These are phyloP conservation scores for Aspergillus sp. DNA, from an alignment of 2,329 filamentous ascomycete genomes.

Conservation along the genomic window DNA sequence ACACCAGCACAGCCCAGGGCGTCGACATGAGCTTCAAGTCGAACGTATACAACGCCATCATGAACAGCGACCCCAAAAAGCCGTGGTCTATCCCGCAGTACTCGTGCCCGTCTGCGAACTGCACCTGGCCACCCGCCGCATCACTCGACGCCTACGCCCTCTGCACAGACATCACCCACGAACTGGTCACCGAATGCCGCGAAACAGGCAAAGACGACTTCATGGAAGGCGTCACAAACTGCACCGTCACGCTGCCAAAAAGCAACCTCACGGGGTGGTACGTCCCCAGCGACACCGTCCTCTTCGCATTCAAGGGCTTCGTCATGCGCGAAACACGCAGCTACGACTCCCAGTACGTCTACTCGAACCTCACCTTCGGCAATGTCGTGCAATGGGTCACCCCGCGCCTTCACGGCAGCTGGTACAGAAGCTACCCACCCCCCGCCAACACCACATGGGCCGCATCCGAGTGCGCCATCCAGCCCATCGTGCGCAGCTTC, in stretches of 20 bases:
- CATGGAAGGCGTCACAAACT: not conserved
- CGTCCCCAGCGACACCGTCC: too few species aligned
- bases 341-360: not conserved
- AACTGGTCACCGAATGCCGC: not conserved
- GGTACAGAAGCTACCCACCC: too few species aligned
- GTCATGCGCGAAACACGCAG: too few species aligned
- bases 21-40: not conserved
- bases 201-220: too few species aligned
- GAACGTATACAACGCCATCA: constrained; percentile 12
- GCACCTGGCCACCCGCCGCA: constrained; percentile 12
- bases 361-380: not conserved
- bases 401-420: too few species aligned
- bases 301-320: too few species aligned
- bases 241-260: not conserved
- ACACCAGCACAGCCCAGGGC: not conserved
- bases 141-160: not conserved
- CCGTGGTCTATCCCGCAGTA: constrained; percentile 13
- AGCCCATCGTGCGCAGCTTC: not conserved
- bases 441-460: not conserved
- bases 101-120: constrained; percentile 7
- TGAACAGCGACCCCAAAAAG: constrained; percentile 1
- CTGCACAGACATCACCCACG: not conserved
- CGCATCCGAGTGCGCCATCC: not conserved
- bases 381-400: not conserved
- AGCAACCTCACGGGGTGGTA: too few species aligned